Conservation (phyloP, 2,329 filamentous ascomycete genomes). For the Blumeriella jaapii region DNA sequence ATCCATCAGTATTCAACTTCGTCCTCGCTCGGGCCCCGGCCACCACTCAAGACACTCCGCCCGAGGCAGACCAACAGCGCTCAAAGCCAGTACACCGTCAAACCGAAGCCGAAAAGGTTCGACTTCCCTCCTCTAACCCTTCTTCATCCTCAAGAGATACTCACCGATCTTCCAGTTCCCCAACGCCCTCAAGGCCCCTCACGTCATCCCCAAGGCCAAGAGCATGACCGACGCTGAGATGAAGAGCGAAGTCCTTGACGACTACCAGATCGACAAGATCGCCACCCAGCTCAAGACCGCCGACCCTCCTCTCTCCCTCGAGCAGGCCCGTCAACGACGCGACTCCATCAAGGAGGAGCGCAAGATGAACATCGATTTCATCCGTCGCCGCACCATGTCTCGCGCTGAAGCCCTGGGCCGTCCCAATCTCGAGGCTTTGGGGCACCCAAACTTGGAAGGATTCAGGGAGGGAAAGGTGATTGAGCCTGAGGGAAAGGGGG, state of each 20-base stretch:
- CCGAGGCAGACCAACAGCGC: background rate
- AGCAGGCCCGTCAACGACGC: conserved; percentile 13
- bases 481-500: background rate
- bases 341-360: conserved; percentile 13
- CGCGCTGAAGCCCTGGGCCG: conserved; percentile 2
- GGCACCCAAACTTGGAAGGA: background rate
- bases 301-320: conserved; percentile 10
- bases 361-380: conserved; percentile 11
- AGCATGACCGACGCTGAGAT: conserved; percentile 11
- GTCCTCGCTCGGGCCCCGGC: background rate
- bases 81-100: background rate
- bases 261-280: conserved; percentile 2
- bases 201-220: conserved; percentile 3
- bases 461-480: background rate
- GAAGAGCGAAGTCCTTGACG: conserved; percentile 1
- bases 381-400: conserved; percentile 10
- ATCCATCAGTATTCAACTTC: too few species aligned
- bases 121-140: background rate
- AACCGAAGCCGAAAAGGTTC: conserved; percentile 6
- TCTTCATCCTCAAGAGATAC: background rate
- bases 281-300: conserved; percentile 2
- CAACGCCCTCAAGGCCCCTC: background rate
- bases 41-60: background rate
- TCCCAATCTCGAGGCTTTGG: conserved; percentile 1
- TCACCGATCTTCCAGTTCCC: background rate